Evolutionary conservation across 1,284 basidiomycete species (phyloP).

Genomic region (Ceratobasidium sp.): DNA sequence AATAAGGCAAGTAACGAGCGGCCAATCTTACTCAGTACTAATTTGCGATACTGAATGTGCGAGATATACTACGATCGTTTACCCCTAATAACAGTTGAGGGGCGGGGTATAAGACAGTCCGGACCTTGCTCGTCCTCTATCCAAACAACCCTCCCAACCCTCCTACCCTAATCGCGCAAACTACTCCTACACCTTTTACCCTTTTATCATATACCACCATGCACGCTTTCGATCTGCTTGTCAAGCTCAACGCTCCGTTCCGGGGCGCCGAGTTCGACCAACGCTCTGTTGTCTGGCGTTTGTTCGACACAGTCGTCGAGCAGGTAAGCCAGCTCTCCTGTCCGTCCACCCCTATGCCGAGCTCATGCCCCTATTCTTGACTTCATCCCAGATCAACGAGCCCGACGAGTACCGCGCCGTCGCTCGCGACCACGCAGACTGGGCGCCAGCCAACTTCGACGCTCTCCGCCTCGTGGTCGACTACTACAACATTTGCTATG

Average conservation of each 20-base stretch:
- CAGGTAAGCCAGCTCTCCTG: background rate
- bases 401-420: background rate
- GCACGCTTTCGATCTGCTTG: slow-evolving; percentile 24
- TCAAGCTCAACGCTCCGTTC: slow-evolving; percentile 27
- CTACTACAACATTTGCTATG: slow-evolving; percentile 4
- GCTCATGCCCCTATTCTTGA: too few species aligned
- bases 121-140: background rate
- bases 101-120: background rate
- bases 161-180: background rate
- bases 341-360: too few species aligned
- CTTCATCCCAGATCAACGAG: background rate
- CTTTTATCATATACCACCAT: background rate
- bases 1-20: too few species aligned
- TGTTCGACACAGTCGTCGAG: slow-evolving; percentile 1
- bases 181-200: background rate
- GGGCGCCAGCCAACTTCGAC: slow-evolving; percentile 7
- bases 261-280: slow-evolving; percentile 4
- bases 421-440: slow-evolving; percentile 3
- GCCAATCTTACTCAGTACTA: too few species aligned
- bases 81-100: too few species aligned
- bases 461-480: slow-evolving; percentile 8
- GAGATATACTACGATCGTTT: background rate
- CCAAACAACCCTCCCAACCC: background rate
- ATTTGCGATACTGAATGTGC: background rate
- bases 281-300: slow-evolving; percentile 4